Percentiles rank a stretch among this genome's conserved stretches.
Evolutionary conservation across 2,329 filamentous ascomycete genomes (phyloP).

Genomic region (Alternaria incomplexa): DNA sequence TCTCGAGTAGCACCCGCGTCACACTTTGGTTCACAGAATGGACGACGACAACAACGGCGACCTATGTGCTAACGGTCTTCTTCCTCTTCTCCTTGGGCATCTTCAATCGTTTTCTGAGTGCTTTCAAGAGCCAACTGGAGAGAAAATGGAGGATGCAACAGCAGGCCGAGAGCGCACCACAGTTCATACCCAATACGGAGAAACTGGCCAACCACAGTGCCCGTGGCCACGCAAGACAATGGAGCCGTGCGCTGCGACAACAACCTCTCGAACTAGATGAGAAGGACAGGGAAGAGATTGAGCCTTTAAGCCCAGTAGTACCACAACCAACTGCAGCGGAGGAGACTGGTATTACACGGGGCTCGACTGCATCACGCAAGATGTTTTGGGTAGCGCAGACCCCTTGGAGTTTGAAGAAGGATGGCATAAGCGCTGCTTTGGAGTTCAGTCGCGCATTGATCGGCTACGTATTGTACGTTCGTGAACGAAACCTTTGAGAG

Average conservation of each 20-base stretch:
- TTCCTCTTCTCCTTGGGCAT: constrained; percentile 37
- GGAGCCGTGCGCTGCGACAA: constrained; percentile 17
- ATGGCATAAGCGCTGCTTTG: constrained; percentile 25
- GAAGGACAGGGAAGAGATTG: constrained; percentile 16
- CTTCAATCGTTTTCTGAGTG: constrained; percentile 40
- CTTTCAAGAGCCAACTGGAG: constrained; percentile 34
- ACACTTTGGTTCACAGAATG: constrained; percentile 38
- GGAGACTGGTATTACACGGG: background rate
- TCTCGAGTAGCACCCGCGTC: constrained; percentile 33
- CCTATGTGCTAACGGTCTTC: constrained; percentile 34
- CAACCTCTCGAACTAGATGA: constrained; percentile 16
- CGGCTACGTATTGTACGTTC: constrained; percentile 37
- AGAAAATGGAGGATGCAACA: constrained; percentile 18
- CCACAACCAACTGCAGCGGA: background rate
- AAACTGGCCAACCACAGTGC: background rate
- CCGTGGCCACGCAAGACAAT: constrained; percentile 16
- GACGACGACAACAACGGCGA: constrained; percentile 32
- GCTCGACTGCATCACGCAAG: background rate
- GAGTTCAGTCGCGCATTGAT: constrained; percentile 35
- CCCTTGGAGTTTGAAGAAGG: constrained; percentile 27
- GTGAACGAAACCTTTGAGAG: background rate
- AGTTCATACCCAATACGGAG: background rate
- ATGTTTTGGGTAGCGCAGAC: constrained; percentile 27
- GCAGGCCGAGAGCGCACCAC: background rate
- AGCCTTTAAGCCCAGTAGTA: constrained; percentile 23